Evolutionary conservation across 116 monocot species (phyloP).

Genomic region (Thalassia testudinum): DNA sequence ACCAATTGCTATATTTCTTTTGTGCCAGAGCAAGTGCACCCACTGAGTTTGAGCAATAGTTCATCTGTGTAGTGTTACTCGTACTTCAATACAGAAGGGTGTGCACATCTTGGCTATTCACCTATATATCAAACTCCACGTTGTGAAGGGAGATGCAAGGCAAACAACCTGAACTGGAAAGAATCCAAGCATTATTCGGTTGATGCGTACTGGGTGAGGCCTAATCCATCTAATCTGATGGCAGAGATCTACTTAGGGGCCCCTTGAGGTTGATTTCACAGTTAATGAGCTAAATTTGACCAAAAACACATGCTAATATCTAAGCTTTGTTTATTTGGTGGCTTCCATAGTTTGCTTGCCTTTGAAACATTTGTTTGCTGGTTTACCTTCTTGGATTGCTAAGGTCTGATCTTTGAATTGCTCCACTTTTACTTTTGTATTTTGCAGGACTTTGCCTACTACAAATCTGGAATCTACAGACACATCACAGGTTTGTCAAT

Average conservation of each 20-base stretch:
- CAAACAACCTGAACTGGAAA: constrained; percentile 53
- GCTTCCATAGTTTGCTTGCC: no score
- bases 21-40: no score
- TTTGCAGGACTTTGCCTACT: constrained; percentile 87
- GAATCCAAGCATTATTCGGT: constrained; percentile 69
- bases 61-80: constrained; percentile 97
- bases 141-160: constrained; percentile 62
- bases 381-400: no score
- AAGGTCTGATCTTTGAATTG: no score
- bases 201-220: constrained; percentile 53
- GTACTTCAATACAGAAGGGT: constrained; percentile 82
- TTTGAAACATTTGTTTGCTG: no score
- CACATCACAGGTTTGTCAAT: constrained; percentile 61
- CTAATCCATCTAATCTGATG: constrained; percentile 72
- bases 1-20: no score
- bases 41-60: no score
- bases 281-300: constrained; percentile 97
- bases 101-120: constrained; percentile 84
- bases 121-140: constrained; percentile 67
- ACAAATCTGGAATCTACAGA: constrained; percentile 87
- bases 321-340: no score
- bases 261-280: constrained; percentile 91
- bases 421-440: constrained; percentile 2
- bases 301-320: no score
- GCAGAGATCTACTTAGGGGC: constrained; percentile 77